A percentile compares a stretch with the other conserved stretches of the same genome.
Conservation (phyloP, 2,329 filamentous ascomycete genomes). For the Aspergillus sp. region DNA sequence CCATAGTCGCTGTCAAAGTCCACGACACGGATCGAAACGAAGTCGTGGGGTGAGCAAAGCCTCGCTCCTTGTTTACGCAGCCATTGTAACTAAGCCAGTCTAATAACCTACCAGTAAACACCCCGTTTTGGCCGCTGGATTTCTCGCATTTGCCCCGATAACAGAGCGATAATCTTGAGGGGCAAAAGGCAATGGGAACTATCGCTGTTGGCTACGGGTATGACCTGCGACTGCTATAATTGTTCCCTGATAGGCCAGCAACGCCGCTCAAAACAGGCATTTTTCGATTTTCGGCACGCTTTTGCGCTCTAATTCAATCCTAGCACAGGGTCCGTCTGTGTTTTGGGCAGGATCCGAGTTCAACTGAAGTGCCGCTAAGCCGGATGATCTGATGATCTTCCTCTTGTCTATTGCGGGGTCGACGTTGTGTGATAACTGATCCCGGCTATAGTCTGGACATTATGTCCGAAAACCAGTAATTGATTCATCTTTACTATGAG, state of each 20-base stretch:
- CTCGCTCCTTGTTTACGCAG: too few relatives aligned
- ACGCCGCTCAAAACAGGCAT: background rate
- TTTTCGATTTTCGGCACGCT: background rate
- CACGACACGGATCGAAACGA: too few relatives aligned
- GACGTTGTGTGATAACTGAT: constrained; percentile 2
- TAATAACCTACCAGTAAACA: too few relatives aligned
- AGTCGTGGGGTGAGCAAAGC: too few relatives aligned
- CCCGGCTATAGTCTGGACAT: too few relatives aligned
- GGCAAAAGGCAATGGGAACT: background rate
- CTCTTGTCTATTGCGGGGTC: constrained; percentile 9
- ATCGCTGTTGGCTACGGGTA: background rate
- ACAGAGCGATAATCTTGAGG: background rate
- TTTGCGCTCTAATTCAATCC: background rate
- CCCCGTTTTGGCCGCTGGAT: background rate
- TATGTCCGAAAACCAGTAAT: too few relatives aligned
- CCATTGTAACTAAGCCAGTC: too few relatives aligned
- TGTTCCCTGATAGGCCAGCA: background rate
- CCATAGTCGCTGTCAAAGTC: too few relatives aligned
- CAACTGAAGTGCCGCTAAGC: constrained; percentile 1
- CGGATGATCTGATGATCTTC: constrained; percentile 15
- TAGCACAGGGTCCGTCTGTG: background rate
- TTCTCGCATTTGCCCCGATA: background rate
- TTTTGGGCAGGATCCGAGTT: background rate
- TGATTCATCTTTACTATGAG: too few relatives aligned
- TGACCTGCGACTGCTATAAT: background rate